phyloP scores from a whole-genome alignment of 805 yeast species.

The Schizosaccharomyces osmophilus region DNA sequence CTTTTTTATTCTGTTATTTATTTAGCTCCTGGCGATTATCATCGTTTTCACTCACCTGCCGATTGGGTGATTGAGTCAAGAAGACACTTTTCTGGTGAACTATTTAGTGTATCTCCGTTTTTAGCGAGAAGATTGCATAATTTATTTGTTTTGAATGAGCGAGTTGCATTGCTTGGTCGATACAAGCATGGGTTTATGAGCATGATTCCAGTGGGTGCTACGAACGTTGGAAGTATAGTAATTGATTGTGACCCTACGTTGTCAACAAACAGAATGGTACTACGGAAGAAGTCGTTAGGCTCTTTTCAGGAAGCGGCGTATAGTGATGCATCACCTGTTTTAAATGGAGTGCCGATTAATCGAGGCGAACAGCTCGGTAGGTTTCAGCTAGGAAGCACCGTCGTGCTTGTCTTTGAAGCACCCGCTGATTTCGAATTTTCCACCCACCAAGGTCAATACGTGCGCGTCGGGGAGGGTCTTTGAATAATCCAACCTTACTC shows the following conservation, averaged over 20 bases:
- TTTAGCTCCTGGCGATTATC: conserved; percentile 95
- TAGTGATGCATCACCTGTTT: conserved; percentile 42
- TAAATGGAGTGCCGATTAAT: conserved; percentile 69
- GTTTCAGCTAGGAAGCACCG: conserved; percentile 82
- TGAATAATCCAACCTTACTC: not conserved
- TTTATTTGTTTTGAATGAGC: conserved; percentile 72
- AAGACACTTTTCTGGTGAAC: conserved; percentile 87
- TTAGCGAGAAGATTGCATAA: conserved; percentile 74
- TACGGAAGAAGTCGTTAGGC: conserved; percentile 10
- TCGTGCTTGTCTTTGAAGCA: conserved; percentile 92
- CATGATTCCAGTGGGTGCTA: conserved; percentile 98
- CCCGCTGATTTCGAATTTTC: conserved; percentile 55
- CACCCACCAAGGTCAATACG: conserved; percentile 44
- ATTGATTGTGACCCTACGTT: conserved; percentile 78
- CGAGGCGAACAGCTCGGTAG: conserved; percentile 97
- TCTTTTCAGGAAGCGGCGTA: conserved; percentile 85
- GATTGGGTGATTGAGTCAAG: conserved; percentile 87
- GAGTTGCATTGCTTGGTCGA: conserved; percentile 82
- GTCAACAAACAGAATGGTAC: conserved; percentile 42
- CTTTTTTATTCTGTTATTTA: conserved; percentile 77
- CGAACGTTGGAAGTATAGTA: conserved; percentile 87
- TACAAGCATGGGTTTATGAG: conserved; percentile 95
- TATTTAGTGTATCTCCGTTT: conserved; percentile 88
- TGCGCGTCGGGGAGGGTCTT: conserved; percentile 62
- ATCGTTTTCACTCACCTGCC: conserved; percentile 85